Percentiles rank a stretch among this genome's conserved stretches.
These are phyloP conservation scores for Vaccinium macrocarpon DNA, from an alignment of 148 eudicot species.

Conservation along the genomic window DNA sequence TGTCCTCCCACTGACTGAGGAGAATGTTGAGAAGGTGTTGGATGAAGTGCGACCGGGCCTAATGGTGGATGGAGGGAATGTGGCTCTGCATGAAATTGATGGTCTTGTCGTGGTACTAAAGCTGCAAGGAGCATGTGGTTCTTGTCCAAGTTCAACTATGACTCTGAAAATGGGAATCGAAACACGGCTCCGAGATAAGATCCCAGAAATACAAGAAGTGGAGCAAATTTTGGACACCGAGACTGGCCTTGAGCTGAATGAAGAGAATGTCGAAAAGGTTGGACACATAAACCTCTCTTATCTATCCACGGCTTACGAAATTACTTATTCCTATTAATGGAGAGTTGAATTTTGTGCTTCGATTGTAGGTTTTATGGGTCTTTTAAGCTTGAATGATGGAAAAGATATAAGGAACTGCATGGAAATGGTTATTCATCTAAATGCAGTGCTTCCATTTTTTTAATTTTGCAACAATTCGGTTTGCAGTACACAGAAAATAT, in stretches of 20 bases:
- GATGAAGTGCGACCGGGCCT: constrained; percentile 89
- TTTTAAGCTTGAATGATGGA: not conserved
- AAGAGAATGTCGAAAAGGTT: constrained; percentile 89
- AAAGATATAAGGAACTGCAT: not conserved
- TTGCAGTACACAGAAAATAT: not conserved
- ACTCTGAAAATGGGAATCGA: constrained; percentile 89
- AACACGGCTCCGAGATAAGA: constrained; percentile 73
- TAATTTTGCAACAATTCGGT: not conserved
- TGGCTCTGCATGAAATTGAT: constrained; percentile 84
- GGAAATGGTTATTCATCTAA: not conserved
- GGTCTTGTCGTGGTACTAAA: constrained; percentile 87
- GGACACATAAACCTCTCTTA: not conserved
- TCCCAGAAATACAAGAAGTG: constrained; percentile 81
- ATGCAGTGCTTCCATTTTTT: not conserved
- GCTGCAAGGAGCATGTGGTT: constrained; percentile 95
- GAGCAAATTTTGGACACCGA: constrained; percentile 84
- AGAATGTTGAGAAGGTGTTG: constrained; percentile 85
- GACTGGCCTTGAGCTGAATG: constrained; percentile 87
- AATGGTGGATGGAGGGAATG: constrained; percentile 97
- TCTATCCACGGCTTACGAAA: not conserved
- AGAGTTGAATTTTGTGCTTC: not conserved
- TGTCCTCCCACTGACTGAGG: constrained; percentile 81
- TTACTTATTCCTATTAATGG: not conserved
- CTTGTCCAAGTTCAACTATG: constrained; percentile 98
- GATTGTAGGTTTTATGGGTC: not conserved